Base-by-base conservation (phyloP, 2,329 filamentous ascomycete genomes). In the Huntiella abstrusa region DNA sequence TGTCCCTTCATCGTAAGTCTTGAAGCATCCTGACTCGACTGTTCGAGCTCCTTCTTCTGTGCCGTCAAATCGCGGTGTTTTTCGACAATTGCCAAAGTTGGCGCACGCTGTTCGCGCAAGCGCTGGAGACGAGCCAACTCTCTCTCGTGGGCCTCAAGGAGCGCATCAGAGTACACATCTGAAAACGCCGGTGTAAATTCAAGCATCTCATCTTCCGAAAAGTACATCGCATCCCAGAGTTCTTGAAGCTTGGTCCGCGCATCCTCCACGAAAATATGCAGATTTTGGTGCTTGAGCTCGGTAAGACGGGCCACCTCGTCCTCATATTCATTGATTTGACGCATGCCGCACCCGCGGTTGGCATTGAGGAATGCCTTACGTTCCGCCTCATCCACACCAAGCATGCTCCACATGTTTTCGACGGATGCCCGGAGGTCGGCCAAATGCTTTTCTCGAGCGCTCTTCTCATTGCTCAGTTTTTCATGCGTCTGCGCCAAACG, bases 151-250 rank as follows among this genome's bases (percentile, higher is more conserved):
- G 91, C 87, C 53, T 93, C 87, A 0, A 98, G 73, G 7, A 98
- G 71, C 4, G 91, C 91, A 59, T 98, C 91, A 55, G 86, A 95
- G 63, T 92, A 95, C 15, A 95, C 88, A 58, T 96, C 91, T 8
- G 86, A 93, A 59, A 96, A 96, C 37, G 87, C 91, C 0, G 92
- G 91, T 0, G 87, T 91, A 55, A 98, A 98, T 54, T 95, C 87
- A 48, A 96, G 75, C 87, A 96, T 96, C 64, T 98, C 91, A 56
- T 98, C 91, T 59, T 98, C 91, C 0, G 84, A 94, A 58, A 92
- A 87, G 65, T 91, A 96, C 1, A 98, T 66, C 0, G 76, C 70
- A 58, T 98, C 91, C 91, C 92, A 98, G 0, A 98, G 74, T 57
- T 92, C 87, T 60, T 96, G 88, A 8, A 98, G 71, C 58, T 83